A percentile compares a stretch with the other conserved stretches of the same genome.
These are phyloP conservation scores for Phialophora macrospora DNA, from an alignment of 2,329 filamentous ascomycete species.

Conservation along the genomic window DNA sequence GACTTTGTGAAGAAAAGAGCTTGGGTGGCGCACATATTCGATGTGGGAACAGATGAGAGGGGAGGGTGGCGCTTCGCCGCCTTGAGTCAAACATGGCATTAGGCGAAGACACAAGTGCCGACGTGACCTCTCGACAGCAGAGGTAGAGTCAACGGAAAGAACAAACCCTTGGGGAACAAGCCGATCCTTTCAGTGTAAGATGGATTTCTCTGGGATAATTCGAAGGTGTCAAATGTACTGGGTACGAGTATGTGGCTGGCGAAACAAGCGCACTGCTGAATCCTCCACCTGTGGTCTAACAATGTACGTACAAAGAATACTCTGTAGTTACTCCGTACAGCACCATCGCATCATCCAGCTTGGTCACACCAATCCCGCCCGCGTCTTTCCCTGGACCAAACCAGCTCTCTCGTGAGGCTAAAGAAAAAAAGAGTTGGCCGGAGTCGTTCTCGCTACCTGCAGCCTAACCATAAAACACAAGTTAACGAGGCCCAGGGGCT, in stretches of 20 bases:
- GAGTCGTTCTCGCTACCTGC: conserved; percentile 12
- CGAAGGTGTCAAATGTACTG: not conserved
- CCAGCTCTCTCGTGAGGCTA: not conserved
- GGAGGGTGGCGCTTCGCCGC: not conserved
- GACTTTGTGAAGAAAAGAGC: conserved; percentile 1
- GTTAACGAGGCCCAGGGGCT: conserved; percentile 16
- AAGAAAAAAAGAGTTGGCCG: conserved; percentile 15
- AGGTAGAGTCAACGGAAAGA: not conserved
- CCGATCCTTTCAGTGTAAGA: not conserved
- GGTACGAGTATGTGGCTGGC: not conserved
- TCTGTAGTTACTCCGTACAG: not conserved
- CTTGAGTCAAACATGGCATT: not conserved
- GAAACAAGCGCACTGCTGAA: not conserved
- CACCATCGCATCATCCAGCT: not conserved
- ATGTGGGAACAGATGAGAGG: conserved; percentile 5
- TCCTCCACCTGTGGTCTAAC: not conserved
- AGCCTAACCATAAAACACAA: conserved; percentile 15
- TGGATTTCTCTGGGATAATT: not conserved
- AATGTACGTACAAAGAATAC: not conserved
- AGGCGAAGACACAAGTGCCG: not conserved
- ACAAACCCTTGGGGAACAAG: not conserved
- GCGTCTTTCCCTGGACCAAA: conserved; percentile 6
- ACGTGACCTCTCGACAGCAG: not conserved
- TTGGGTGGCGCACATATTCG: conserved; percentile 12
- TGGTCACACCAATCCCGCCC: conserved; percentile 7